phyloP scores from a whole-genome alignment of 805 yeast species.

The Starmerella apicola region DNA sequence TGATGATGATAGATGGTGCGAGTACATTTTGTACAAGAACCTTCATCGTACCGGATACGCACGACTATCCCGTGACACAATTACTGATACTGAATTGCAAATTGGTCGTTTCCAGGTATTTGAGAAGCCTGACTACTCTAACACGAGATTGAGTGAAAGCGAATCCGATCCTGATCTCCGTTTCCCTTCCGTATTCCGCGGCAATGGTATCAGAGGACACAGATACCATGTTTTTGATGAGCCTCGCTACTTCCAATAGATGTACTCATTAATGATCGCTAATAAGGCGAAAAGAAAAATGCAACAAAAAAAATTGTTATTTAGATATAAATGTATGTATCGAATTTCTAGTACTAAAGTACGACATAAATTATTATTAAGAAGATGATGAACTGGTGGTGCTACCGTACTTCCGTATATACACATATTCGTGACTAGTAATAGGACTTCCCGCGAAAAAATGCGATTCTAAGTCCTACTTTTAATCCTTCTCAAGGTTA shows the following conservation, averaged over 20 bases:
- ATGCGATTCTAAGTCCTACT: background rate
- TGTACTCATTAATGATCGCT: no score
- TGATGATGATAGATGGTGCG: slow-evolving; percentile 93
- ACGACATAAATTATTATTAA: background rate
- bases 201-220: slow-evolving; percentile 90
- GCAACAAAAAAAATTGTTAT: no score
- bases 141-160: slow-evolving; percentile 43
- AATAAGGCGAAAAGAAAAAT: no score
- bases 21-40: slow-evolving; percentile 80
- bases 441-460: background rate
- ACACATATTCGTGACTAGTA: background rate
- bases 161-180: slow-evolving; percentile 49
- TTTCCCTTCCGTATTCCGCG: slow-evolving; percentile 70
- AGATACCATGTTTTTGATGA: slow-evolving; percentile 88
- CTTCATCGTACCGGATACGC: slow-evolving; percentile 87
- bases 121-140: slow-evolving; percentile 38
- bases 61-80: slow-evolving; percentile 79
- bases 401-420: background rate
- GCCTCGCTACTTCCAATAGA: slow-evolving; percentile 81
- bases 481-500: slow-evolving; percentile 52
- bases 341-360: no score
- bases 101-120: slow-evolving; percentile 75
- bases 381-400: background rate
- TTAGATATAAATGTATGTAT: no score
- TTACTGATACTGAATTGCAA: slow-evolving; percentile 94